Base-by-base conservation (phyloP, 139 green algal species). In the Closterium sp. region DNA sequence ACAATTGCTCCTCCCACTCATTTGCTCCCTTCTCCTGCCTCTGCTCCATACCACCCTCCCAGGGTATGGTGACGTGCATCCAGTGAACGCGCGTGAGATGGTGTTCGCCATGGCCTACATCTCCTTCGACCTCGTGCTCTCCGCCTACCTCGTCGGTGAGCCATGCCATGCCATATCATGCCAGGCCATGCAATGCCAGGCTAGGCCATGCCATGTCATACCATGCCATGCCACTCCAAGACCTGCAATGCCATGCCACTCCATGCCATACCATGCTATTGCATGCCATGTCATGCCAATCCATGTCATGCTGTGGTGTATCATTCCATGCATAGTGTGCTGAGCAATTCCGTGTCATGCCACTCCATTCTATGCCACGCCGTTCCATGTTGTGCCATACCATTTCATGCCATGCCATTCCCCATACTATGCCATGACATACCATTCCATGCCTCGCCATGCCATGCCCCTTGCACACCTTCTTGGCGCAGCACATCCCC, bases 1-100 rank as follows among this genome's bases (percentile, higher is more conserved):
- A 27, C 17, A 24, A 79, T 29, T 22, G 29, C 85, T 28, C 85
- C 2, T 88, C 29, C 85, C 22, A 38, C 85, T 88, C 22, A 28
- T 34, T 22, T 88, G 29, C 85, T 28, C 21, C 85, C 85, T 88
- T 88, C 29, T 88, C 11, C 85, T 28, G 29, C 85, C 85, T 88
- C 22, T 22, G 29, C 13, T 0, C 19, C 30, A 31, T 24, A 38
- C 22, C 24, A 10, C 29, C 62, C 62, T 79, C 62, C 10, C 91
- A 91, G 91, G 91, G 27, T 93, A 93, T n/a, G 91, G 91, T 11
- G 91, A 93, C 86, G 87, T 93, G 22, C 91, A 93, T 29, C 91
- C 91, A 11, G 86, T 91, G 31, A 93, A 93, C 38, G 5, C 88
- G 38, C 70, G 91, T 0, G 91, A 93, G 38, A 91, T 93, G 86